Evolutionary conservation across 345 rosid species (phyloP).

Genomic region (Brassica cretica): DNA sequence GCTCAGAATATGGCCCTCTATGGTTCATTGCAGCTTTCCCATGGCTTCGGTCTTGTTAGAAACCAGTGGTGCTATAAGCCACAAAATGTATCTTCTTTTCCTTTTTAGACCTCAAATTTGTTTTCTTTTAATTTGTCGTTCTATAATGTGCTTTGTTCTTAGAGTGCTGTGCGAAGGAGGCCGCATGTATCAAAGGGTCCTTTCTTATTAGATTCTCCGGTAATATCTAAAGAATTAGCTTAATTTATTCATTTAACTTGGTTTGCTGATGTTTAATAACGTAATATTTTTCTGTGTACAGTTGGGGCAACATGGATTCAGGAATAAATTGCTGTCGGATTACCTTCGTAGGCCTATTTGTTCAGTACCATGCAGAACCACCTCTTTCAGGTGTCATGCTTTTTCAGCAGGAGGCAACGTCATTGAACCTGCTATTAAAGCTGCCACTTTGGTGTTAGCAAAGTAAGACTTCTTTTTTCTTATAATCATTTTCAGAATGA

Average conservation of each 20-base stretch:
- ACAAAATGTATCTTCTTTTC: conserved; percentile 47
- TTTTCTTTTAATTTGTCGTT: background rate
- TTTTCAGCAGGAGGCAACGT: conserved; percentile 46
- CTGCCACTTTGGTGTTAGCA: conserved; percentile 50
- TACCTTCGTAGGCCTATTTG: conserved; percentile 43
- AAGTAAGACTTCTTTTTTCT: conserved; percentile 46
- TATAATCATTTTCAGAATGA: conserved; percentile 20
- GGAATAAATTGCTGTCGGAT: conserved; percentile 40
- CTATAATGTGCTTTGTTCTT: conserved; percentile 24
- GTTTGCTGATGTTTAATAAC: conserved; percentile 27
- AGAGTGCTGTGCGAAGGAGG: conserved; percentile 47
- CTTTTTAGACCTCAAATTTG: background rate
- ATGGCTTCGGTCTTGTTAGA: conserved; percentile 67
- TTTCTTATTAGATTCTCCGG: conserved; percentile 46
- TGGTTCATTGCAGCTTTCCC: conserved; percentile 74
- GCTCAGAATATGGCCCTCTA: conserved; percentile 49
- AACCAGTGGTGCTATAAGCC: conserved; percentile 45
- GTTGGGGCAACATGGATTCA: conserved; percentile 43
- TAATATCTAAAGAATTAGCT: conserved; percentile 20
- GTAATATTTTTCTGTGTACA: conserved; percentile 30
- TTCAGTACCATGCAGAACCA: conserved; percentile 42
- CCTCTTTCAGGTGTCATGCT: conserved; percentile 56
- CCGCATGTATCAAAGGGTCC: conserved; percentile 38
- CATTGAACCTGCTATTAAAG: conserved; percentile 53
- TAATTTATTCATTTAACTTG: background rate